phyloP scores from a whole-genome alignment of 2,329 filamentous ascomycete genomes.

The Sporothrix luriei region DNA sequence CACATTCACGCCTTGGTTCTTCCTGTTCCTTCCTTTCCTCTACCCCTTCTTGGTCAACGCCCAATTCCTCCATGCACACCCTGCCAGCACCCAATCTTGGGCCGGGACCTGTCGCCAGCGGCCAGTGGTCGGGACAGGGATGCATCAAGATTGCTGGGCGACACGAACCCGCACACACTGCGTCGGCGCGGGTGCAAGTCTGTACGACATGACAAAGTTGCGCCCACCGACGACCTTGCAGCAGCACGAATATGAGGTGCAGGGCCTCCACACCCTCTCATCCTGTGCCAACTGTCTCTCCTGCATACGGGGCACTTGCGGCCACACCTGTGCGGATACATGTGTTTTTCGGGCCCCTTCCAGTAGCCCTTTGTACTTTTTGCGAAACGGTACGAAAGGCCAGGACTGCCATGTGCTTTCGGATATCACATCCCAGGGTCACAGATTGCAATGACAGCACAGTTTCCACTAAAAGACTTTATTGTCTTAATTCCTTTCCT shows the following conservation, averaged over 20 bases:
- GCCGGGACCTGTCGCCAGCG: background rate
- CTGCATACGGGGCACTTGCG: slow-evolving; percentile 21
- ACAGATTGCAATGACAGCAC: background rate
- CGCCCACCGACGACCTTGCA: slow-evolving; percentile 1
- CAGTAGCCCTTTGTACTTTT: slow-evolving; percentile 35
- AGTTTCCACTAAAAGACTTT: background rate
- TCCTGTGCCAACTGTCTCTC: slow-evolving; percentile 33
- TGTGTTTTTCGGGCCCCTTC: slow-evolving; percentile 31
- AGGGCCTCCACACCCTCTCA: slow-evolving; percentile 12
- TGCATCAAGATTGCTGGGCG: background rate
- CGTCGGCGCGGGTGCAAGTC: background rate
- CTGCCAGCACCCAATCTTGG: background rate
- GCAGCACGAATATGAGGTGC: background rate
- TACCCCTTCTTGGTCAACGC: background rate
- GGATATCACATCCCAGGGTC: slow-evolving; percentile 18
- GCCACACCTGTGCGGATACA: slow-evolving; percentile 18
- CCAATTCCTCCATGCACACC: background rate
- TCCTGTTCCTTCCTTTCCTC: background rate
- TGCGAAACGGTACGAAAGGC: background rate
- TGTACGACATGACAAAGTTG: slow-evolving; percentile 32
- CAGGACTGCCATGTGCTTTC: background rate
- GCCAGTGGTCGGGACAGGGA: background rate
- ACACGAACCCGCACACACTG: background rate
- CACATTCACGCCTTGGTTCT: background rate
- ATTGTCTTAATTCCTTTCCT: background rate